phyloP scores from a whole-genome alignment of 345 rosid species.

The Syzygium aromaticum region DNA sequence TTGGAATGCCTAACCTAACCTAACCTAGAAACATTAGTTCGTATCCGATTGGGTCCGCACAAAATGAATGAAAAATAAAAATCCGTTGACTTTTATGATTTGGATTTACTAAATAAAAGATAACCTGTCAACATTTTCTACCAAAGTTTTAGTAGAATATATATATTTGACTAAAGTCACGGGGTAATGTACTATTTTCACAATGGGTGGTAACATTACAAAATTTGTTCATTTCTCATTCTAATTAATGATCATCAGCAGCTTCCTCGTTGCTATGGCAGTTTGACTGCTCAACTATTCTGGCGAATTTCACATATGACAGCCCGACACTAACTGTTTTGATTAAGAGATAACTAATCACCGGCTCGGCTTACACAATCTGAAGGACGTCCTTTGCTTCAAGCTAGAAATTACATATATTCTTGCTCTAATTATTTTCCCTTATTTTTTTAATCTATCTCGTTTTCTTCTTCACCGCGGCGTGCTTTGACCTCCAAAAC shows the following conservation, averaged over 20 bases:
- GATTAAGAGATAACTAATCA: not conserved
- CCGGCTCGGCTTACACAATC: not conserved
- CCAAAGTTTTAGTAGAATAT: too few species aligned
- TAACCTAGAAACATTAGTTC: too few species aligned
- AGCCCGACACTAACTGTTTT: not conserved
- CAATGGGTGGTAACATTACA: not conserved
- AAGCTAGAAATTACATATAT: not conserved
- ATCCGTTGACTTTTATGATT: too few species aligned
- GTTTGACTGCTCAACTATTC: not conserved
- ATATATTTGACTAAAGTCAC: not conserved
- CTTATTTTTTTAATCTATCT: not conserved
- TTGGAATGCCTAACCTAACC: too few species aligned
- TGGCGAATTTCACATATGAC: not conserved
- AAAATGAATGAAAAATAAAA: too few species aligned
- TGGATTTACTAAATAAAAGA: too few species aligned
- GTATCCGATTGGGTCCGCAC: too few species aligned
- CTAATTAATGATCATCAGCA: not conserved
- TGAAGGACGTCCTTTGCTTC: not conserved
- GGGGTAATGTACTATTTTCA: not conserved
- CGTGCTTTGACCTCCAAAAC: not conserved
- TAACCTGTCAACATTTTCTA: too few species aligned
- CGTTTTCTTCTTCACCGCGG: not conserved
- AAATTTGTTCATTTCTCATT: not conserved
- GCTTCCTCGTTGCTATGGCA: not conserved
- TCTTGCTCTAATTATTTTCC: not conserved